These are phyloP conservation scores for Paecilomyces dactylethromorphus DNA, from an alignment of 2,329 filamentous ascomycete genomes.

Conservation along the genomic window DNA sequence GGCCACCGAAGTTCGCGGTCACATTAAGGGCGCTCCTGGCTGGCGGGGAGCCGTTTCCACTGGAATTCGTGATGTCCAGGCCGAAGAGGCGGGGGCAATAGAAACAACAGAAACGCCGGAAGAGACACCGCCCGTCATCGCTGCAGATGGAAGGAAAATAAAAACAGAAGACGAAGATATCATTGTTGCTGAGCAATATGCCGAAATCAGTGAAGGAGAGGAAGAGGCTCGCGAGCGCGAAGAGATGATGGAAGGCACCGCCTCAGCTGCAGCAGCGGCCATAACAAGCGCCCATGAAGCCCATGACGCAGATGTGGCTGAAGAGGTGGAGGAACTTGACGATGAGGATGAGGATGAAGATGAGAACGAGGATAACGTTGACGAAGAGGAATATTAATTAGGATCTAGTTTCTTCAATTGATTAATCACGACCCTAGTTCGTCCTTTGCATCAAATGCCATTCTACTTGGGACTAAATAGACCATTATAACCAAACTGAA, in stretches of 20 bases:
- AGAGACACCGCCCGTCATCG: constrained; percentile 1
- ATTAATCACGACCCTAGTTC: neutral
- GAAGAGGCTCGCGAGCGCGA: constrained; percentile 25
- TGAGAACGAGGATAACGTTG: constrained; percentile 3
- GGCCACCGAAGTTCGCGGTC: constrained; percentile 29
- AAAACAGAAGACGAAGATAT: constrained; percentile 14
- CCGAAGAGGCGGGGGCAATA: neutral
- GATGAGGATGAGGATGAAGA: constrained; percentile 7
- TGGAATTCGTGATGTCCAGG: neutral
- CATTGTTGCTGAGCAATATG: constrained; percentile 3
- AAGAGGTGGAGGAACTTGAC: constrained; percentile 16
- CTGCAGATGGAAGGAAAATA: constrained; percentile 7
- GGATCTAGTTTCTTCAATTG: neutral
- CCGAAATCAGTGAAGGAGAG: constrained; percentile 18
- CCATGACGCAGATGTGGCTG: constrained; percentile 12
- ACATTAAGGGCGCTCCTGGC: constrained; percentile 23
- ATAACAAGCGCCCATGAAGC: constrained; percentile 11
- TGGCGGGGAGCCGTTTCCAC: constrained; percentile 16
- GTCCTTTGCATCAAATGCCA: no score
- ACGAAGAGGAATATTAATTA: neutral
- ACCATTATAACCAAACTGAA: no score
- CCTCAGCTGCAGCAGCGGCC: constrained; percentile 17
- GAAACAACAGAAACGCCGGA: neutral
- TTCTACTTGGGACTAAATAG: no score
- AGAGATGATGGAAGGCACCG: constrained; percentile 23